Evolutionary conservation across 495 filamentous ascomycete species (phyloP), one percentile per base, ranked within the genome.

Genomic region (Penicillium desertorum): DNA sequence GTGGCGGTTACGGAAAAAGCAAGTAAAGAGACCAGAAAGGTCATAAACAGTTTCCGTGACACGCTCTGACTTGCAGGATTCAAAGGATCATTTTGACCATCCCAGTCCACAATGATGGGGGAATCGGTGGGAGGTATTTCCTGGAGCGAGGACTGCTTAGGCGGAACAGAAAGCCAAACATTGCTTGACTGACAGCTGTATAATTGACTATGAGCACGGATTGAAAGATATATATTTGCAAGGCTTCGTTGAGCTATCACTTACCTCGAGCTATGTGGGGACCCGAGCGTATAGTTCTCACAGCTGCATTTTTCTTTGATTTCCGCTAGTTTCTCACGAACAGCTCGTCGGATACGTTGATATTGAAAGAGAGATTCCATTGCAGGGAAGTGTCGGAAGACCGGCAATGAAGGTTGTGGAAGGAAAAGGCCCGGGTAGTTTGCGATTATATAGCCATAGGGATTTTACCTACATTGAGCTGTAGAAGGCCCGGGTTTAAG

Each of bases 51-150:
- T 8, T 76, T 69, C 5, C 66, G 73, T 3, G 52, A 19, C 17
- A 67, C 64, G 16, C 69, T 67, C 75, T 76, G 83, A 60, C 83
- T 84, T 36, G 80, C 79, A 17, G 82, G 83, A 55, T 84, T 81
- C 45, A 79, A 65, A 1, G 76, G 68, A 57, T 84, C 81, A 45
- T 51, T 0, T 3, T n/a, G 36, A 8, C 36, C 7, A 8, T 39
- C 36, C 36, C 36, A 39, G 16, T 16, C 36, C 36, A 39, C 36
- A n/a, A 39, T n/a, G 16, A 39, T 39, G 14, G 2, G 4, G 12
- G 34, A n/a, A 37, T n/a, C 14, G 34, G 5, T n/a, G 14, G 34
- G 4, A 7, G 34, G 14, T 37, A n/a, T n/a, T 37, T 4, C 34
- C 7, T 37, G 34, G 7, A n/a, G 14, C 14, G 14, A 37, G 12